These are phyloP conservation scores for Penicillium paradoxum DNA, from an alignment of 495 filamentous ascomycete species.

Conservation along the genomic window DNA sequence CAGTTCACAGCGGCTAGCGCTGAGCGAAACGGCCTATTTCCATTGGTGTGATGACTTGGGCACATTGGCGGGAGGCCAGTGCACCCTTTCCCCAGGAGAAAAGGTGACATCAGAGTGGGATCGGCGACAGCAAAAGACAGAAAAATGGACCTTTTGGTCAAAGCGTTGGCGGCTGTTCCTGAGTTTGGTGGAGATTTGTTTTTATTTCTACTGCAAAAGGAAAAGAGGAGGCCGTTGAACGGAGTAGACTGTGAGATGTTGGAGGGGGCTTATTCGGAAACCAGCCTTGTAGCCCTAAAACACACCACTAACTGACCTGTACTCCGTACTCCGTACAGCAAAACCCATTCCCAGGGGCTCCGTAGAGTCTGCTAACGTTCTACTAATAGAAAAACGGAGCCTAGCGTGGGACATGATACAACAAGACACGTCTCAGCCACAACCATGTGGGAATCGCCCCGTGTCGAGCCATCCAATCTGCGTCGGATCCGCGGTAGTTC, in stretches of 20 bases:
- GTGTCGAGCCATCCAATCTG: slow-evolving; percentile 11
- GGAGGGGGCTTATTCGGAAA: no score
- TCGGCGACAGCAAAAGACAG: not conserved
- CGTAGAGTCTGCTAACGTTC: slow-evolving; percentile 10
- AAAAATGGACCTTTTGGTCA: slow-evolving; percentile 15
- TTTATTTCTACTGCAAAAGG: no score
- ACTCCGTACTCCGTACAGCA: not conserved
- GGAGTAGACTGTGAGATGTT: no score
- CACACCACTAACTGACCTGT: no score
- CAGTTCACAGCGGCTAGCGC: slow-evolving; percentile 2
- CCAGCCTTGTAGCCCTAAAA: no score
- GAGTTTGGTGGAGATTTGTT: not conserved
- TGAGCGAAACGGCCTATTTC: slow-evolving; percentile 14
- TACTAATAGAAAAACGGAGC: slow-evolving; percentile 30
- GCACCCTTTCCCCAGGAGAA: slow-evolving; percentile 24
- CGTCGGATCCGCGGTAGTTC: not conserved
- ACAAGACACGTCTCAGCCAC: slow-evolving; percentile 29
- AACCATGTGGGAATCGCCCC: slow-evolving; percentile 26
- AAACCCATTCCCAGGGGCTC: slow-evolving; percentile 6
- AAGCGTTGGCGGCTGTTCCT: slow-evolving; percentile 14
- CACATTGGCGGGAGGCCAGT: slow-evolving; percentile 19
- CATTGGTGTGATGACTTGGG: slow-evolving; percentile 9
- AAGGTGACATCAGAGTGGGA: slow-evolving; percentile 24
- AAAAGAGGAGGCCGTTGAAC: no score
- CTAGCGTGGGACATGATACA: slow-evolving; percentile 25